Evolutionary conservation across 495 filamentous ascomycete species (phyloP).

Genomic region (Hamigera avellanea): DNA sequence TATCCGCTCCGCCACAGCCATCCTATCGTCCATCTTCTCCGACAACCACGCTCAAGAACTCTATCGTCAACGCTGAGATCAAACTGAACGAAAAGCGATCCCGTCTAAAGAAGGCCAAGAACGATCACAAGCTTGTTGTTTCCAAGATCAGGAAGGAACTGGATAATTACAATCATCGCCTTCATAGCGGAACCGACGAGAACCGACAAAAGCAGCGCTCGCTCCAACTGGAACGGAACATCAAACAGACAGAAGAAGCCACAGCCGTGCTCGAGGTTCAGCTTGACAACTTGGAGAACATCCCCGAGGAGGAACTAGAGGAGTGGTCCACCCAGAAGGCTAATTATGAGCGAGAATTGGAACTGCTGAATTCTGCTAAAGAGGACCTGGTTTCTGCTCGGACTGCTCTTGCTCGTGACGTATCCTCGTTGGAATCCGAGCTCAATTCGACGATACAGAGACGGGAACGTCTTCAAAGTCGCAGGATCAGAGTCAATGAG

Average conservation of each 20-base stretch:
- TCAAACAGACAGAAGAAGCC: conserved; percentile 73
- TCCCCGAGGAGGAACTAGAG: conserved; percentile 55
- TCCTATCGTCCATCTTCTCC: conserved; percentile 74
- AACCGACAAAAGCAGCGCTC: conserved; percentile 72
- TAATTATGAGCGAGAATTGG: conserved; percentile 51
- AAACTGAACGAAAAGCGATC: conserved; percentile 68
- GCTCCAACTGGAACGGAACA: conserved; percentile 64
- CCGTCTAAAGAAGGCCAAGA: conserved; percentile 62
- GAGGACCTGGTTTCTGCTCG: conserved; percentile 51
- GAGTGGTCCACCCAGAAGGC: conserved; percentile 49
- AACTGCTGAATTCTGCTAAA: conserved; percentile 46
- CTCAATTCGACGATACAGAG: conserved; percentile 56
- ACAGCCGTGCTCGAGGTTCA: conserved; percentile 47
- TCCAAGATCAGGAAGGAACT: conserved; percentile 68
- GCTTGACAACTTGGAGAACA: conserved; percentile 51
- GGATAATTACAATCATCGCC: conserved; percentile 57
- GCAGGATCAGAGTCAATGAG: conserved; percentile 63
- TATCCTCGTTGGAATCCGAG: conserved; percentile 55
- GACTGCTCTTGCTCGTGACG: conserved; percentile 48
- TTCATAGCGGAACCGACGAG: conserved; percentile 66
- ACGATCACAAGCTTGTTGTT: conserved; percentile 64
- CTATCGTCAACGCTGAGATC: conserved; percentile 66
- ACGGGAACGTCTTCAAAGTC: conserved; percentile 63
- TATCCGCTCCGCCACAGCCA: conserved; percentile 39
- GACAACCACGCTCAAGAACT: conserved; percentile 76